Evolutionary conservation across 2,329 filamentous ascomycete genomes (phyloP).

Genomic region (Cytospora mali): DNA sequence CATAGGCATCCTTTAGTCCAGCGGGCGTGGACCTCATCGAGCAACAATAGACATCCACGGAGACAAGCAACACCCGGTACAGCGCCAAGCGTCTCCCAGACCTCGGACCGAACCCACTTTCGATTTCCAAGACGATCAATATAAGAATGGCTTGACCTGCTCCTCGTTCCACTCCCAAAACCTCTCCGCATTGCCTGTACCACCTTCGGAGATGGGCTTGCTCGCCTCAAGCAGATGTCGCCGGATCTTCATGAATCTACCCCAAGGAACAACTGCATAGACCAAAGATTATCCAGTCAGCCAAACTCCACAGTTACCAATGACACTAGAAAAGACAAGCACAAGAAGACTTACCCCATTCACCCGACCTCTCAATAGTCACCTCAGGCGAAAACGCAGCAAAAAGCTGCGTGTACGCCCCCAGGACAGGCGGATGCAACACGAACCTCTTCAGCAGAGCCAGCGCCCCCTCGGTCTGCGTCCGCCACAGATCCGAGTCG

Average conservation of each 20-base stretch:
- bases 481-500: constrained; percentile 31
- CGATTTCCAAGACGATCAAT: too few species aligned
- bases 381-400: constrained; percentile 42
- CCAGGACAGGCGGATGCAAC: constrained; percentile 32
- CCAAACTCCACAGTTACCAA: too few species aligned
- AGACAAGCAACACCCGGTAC: too few species aligned
- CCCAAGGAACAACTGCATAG: constrained; percentile 42
- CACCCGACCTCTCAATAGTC: constrained; percentile 34
- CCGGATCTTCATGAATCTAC: constrained; percentile 39
- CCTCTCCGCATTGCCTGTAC: constrained; percentile 39
- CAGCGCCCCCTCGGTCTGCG: not conserved
- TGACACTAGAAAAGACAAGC: too few species aligned
- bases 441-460: constrained; percentile 15
- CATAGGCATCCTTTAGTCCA: too few species aligned
- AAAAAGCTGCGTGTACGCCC: constrained; percentile 45
- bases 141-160: too few species aligned
- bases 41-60: too few species aligned
- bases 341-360: constrained; percentile 30
- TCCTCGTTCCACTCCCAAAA: constrained; percentile 48
- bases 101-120: too few species aligned
- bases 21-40: too few species aligned
- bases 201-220: constrained; percentile 42
- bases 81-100: too few species aligned
- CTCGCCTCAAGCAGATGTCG: constrained; percentile 35
- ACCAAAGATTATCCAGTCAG: constrained; percentile 4